Evolutionary conservation across 2,329 filamentous ascomycete species (phyloP).

Genomic region (Phyllosticta capitalensis): DNA sequence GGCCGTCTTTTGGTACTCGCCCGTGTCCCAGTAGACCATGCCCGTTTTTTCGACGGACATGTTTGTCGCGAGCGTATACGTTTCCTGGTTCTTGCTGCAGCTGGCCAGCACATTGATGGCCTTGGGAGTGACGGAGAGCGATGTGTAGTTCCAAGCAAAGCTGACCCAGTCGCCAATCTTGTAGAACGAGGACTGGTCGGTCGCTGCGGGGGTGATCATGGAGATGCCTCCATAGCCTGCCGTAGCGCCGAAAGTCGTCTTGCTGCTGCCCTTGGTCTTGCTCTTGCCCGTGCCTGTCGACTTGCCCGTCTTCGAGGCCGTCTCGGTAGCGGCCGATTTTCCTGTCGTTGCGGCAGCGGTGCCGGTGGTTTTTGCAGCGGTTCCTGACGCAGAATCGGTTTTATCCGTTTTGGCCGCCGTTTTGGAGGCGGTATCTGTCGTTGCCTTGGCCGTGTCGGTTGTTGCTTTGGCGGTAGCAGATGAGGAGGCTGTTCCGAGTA

Average conservation of each 20-base stretch:
- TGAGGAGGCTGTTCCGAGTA: neutral
- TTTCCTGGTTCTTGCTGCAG: slow-evolving; percentile 48
- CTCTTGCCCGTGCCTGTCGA: slow-evolving; percentile 1
- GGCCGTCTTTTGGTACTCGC: slow-evolving; percentile 35
- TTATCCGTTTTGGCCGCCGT: neutral
- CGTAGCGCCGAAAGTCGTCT: slow-evolving; percentile 11
- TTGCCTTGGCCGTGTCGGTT: neutral
- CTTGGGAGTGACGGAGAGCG: slow-evolving; percentile 47
- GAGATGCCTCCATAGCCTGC: slow-evolving; percentile 47
- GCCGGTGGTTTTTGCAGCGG: neutral
- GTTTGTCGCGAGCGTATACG: slow-evolving; percentile 54
- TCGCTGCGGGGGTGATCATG: slow-evolving; percentile 49
- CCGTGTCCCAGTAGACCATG: slow-evolving; percentile 52
- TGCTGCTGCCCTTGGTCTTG: neutral
- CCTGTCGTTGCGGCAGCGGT: neutral
- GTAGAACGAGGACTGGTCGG: slow-evolving; percentile 47
- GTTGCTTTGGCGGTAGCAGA: neutral
- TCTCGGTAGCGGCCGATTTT: neutral
- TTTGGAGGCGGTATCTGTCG: slow-evolving; percentile 1
- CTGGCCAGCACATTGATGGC: slow-evolving; percentile 53
- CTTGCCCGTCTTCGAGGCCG: neutral
- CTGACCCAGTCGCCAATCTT: slow-evolving; percentile 55
- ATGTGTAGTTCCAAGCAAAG: slow-evolving; percentile 62
- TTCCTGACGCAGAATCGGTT: neutral
- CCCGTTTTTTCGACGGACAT: slow-evolving; percentile 44